phyloP scores from a whole-genome alignment of 2,329 filamentous ascomycete species.

The Westerdykella ornata region DNA sequence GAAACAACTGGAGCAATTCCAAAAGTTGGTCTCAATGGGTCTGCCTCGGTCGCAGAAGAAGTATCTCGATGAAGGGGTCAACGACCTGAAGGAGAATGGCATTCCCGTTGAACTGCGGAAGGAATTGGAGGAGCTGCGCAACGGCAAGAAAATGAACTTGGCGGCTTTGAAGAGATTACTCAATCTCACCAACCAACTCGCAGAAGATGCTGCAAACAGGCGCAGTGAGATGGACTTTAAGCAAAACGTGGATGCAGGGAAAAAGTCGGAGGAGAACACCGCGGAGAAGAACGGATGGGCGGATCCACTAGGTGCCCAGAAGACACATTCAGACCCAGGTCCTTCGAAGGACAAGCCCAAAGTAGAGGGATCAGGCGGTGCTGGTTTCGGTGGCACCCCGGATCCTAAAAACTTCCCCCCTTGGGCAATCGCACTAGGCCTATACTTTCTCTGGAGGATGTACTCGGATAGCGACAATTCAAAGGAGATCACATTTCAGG shows the following conservation, averaged over 20 bases:
- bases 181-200: conserved; percentile 51
- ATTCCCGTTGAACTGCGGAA: conserved; percentile 62
- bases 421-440: no score
- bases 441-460: no score
- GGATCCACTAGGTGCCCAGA: conserved; percentile 33
- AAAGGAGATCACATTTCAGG: conserved; percentile 88
- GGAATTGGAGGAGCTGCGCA: conserved; percentile 52
- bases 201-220: conserved; percentile 45
- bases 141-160: conserved; percentile 44
- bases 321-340: conserved; percentile 38
- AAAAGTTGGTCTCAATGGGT: conserved; percentile 51
- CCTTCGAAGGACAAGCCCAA: not conserved
- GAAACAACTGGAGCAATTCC: conserved; percentile 52
- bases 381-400: no score
- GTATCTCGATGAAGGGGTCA: conserved; percentile 54
- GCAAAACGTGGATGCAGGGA: conserved; percentile 30
- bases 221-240: conserved; percentile 12
- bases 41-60: conserved; percentile 58
- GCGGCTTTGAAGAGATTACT: conserved; percentile 56
- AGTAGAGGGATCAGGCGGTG: conserved; percentile 21
- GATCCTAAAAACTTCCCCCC: no score
- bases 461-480: conserved; percentile 47
- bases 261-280: conserved; percentile 43
- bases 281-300: conserved; percentile 33
- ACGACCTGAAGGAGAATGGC: conserved; percentile 59